Conservation (phyloP, 768 basidiomycete genomes). For the Tylopilus sp. region DNA sequence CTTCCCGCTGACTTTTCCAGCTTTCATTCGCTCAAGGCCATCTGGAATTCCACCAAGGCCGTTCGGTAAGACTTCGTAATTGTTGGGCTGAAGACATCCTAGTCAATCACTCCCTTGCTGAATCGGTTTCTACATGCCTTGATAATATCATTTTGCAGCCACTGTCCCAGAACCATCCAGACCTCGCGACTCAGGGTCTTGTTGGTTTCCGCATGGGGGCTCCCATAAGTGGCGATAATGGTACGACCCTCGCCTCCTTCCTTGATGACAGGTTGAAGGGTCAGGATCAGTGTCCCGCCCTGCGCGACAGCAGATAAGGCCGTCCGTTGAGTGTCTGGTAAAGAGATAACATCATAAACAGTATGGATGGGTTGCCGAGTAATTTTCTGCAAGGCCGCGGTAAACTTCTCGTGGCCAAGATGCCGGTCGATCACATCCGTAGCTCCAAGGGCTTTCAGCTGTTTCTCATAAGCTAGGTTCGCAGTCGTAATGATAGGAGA, state of each 20-base stretch:
- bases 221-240: constrained; percentile 23
- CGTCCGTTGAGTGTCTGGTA: constrained; percentile 33
- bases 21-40: constrained; percentile 36
- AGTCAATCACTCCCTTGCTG: not conserved
- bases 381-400: constrained; percentile 24
- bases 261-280: constrained; percentile 20
- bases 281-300: constrained; percentile 33
- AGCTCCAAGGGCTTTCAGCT: constrained; percentile 38
- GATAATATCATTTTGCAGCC: constrained; percentile 26
- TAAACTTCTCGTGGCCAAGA: constrained; percentile 12
- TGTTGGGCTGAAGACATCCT: constrained; percentile 33
- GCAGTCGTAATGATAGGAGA: constrained; percentile 41
- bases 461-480: constrained; percentile 26
- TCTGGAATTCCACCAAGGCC: constrained; percentile 38
- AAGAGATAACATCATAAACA: constrained; percentile 33
- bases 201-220: constrained; percentile 20
- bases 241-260: constrained; percentile 22
- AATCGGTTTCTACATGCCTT: constrained; percentile 13
- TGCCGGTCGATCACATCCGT: constrained; percentile 39
- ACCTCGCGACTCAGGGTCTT: constrained; percentile 9
- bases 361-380: constrained; percentile 16
- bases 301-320: constrained; percentile 33
- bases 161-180: constrained; percentile 23
- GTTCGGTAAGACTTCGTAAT: constrained; percentile 39
- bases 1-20: constrained; percentile 38